phyloP scores from a whole-genome alignment of 306 rosid genomes.

The Cicer arietinum region DNA sequence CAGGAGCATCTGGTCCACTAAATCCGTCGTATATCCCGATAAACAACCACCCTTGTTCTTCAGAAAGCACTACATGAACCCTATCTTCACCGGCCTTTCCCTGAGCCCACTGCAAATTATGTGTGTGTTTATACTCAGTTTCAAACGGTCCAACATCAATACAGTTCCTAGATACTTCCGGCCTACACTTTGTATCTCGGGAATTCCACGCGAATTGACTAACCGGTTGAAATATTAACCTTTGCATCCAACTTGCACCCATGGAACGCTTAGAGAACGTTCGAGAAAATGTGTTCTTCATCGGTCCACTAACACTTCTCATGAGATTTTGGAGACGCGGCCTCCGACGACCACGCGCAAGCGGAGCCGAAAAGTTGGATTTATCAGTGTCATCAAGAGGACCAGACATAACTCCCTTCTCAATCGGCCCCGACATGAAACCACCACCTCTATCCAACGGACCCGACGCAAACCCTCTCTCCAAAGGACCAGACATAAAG shows the following conservation, averaged over 20 bases:
- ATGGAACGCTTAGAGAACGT: conserved; percentile 62
- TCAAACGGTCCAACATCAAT: conserved; percentile 53
- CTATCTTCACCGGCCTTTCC: conserved; percentile 85
- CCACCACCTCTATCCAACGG: conserved; percentile 67
- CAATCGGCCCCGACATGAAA: conserved; percentile 75
- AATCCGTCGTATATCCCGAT: conserved; percentile 79
- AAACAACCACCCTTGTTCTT: conserved; percentile 82
- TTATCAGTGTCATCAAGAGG: conserved; percentile 69
- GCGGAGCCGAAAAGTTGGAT: conserved; percentile 71
- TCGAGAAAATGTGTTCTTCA: conserved; percentile 66
- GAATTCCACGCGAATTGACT: conserved; percentile 66
- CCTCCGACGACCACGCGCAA: conserved; percentile 58
- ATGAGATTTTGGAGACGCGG: conserved; percentile 62
- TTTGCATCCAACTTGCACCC: conserved; percentile 65
- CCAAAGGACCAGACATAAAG: conserved; percentile 77
- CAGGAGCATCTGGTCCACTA: conserved; percentile 81
- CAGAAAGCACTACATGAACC: conserved; percentile 72
- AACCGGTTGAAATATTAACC: conserved; percentile 61
- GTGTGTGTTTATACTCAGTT: conserved; percentile 55
- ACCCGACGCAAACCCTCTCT: conserved; percentile 62
- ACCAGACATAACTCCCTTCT: conserved; percentile 74
- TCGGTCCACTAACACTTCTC: conserved; percentile 76
- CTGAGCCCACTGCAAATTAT: conserved; percentile 78
- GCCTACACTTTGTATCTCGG: conserved; percentile 58
- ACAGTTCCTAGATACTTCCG: conserved; percentile 52